Conservation (phyloP, 139 green algal genomes). For the Microglena sp. region DNA sequence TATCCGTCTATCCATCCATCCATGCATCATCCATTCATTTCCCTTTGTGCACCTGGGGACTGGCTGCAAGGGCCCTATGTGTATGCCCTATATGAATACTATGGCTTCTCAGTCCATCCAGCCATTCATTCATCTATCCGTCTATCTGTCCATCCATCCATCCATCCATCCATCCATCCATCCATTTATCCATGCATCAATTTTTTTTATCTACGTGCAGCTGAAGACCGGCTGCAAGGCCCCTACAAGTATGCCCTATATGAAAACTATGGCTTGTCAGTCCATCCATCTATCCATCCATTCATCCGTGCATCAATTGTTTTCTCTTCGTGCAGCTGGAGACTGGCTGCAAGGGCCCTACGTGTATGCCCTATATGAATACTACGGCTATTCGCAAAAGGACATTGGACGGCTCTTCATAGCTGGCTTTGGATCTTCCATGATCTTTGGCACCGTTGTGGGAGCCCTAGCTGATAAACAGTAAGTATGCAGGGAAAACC, state of each 20-base stretch:
- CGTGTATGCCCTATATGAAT: slow-evolving; percentile 93
- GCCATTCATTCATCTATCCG: too few species aligned
- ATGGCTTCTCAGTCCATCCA: too few species aligned
- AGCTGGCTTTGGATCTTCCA: slow-evolving; percentile 89
- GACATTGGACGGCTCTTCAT: slow-evolving; percentile 96
- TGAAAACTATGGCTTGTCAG: too few species aligned
- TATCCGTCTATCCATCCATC: neutral
- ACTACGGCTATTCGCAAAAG: slow-evolving; percentile 76
- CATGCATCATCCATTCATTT: neutral
- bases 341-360: slow-evolving; percentile 98
- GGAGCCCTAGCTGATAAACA: slow-evolving; percentile 86
- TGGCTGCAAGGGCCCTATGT: too few species aligned
- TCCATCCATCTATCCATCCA: neutral
- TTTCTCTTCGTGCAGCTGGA: slow-evolving; percentile 45
- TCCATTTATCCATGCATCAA: too few species aligned
- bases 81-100: too few species aligned
- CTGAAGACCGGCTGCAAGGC: too few species aligned
- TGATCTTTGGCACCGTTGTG: slow-evolving; percentile 94
- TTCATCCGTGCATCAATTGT: neutral
- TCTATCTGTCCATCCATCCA: too few species aligned
- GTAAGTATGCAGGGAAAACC: slow-evolving; percentile 27
- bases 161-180: too few species aligned
- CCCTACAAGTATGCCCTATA: too few species aligned
- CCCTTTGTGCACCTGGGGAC: slow-evolving; percentile 6
- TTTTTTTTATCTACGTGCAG: too few species aligned